phyloP scores from a whole-genome alignment of 306 rosid species.

The Crotalaria pallida region DNA sequence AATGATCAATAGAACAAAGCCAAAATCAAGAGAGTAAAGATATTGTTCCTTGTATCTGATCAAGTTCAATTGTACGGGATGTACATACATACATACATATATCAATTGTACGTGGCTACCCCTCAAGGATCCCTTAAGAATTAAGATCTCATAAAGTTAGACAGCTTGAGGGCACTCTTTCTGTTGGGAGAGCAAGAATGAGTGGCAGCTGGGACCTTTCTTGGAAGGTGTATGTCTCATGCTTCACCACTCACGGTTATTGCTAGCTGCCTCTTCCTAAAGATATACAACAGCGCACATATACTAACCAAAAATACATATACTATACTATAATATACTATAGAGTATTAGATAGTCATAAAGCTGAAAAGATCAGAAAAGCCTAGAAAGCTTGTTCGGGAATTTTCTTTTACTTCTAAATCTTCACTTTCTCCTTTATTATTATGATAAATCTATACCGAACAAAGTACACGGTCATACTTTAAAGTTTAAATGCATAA shows the following conservation, averaged over 20 bases:
- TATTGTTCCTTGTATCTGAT: constrained; percentile 22
- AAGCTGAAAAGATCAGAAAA: constrained; percentile 26
- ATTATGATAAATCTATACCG: constrained; percentile 25
- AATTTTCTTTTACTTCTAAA: constrained; percentile 22
- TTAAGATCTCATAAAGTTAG: constrained; percentile 49
- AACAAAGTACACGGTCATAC: constrained; percentile 32
- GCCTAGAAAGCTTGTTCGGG: constrained; percentile 30
- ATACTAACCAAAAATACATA: constrained; percentile 5
- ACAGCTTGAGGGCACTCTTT: constrained; percentile 78
- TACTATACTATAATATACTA: background rate
- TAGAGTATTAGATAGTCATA: too few relatives aligned
- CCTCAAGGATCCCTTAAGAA: constrained; percentile 35
- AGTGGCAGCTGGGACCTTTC: constrained; percentile 33
- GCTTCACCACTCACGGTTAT: constrained; percentile 31
- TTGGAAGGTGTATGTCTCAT: constrained; percentile 3
- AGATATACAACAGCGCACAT: background rate
- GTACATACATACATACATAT: background rate
- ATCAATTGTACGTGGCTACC: background rate
- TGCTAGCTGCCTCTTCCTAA: constrained; percentile 28
- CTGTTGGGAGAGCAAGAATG: constrained; percentile 15
- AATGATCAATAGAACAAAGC: constrained; percentile 8
- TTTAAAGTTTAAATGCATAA: constrained; percentile 24
- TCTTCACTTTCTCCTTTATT: constrained; percentile 14
- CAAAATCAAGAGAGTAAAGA: constrained; percentile 13
- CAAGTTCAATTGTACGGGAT: constrained; percentile 14